Evolutionary conservation across 2,329 filamentous ascomycete genomes (phyloP).

Genomic region (Cercospora canescens): DNA sequence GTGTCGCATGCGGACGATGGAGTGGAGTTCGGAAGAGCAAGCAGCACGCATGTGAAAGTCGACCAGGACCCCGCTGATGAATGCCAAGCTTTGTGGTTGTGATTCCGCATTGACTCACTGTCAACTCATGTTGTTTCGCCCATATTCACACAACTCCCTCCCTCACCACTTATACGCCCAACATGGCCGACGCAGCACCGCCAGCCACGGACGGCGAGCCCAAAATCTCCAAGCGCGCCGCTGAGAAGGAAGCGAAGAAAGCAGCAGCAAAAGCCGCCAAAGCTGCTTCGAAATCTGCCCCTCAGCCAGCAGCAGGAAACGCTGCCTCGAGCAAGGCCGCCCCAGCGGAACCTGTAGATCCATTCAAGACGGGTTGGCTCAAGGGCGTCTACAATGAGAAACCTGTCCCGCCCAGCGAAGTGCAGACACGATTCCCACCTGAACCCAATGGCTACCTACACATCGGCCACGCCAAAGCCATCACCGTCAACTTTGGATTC

Average conservation of each 20-base stretch:
- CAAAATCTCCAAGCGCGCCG: conserved; percentile 49
- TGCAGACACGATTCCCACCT: conserved; percentile 53
- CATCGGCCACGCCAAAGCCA: conserved; percentile 92
- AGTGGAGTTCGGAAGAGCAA: neutral
- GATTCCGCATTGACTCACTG: conserved; percentile 6
- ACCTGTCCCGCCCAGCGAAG: conserved; percentile 40
- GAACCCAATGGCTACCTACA: conserved; percentile 90
- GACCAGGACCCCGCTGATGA: neutral
- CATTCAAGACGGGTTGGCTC: conserved; percentile 53
- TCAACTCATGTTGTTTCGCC: neutral
- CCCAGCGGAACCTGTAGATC: conserved; percentile 44
- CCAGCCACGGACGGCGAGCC: conserved; percentile 24
- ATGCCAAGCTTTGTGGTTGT: neutral
- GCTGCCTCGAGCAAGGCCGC: conserved; percentile 16
- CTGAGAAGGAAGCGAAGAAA: conserved; percentile 53
- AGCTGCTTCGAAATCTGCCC: conserved; percentile 41
- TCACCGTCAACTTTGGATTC: conserved; percentile 95
- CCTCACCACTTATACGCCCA: neutral
- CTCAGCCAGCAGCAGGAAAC: conserved; percentile 25
- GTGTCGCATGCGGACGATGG: neutral
- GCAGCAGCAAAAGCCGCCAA: conserved; percentile 48
- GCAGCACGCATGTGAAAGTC: neutral
- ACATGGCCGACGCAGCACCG: conserved; percentile 35
- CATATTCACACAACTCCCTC: neutral
- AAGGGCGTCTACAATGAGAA: conserved; percentile 53